A percentile compares a stretch with the other conserved stretches of the same genome.
These are phyloP conservation scores for Tremella fuciformis DNA, from an alignment of 768 basidiomycete genomes.

Conservation along the genomic window DNA sequence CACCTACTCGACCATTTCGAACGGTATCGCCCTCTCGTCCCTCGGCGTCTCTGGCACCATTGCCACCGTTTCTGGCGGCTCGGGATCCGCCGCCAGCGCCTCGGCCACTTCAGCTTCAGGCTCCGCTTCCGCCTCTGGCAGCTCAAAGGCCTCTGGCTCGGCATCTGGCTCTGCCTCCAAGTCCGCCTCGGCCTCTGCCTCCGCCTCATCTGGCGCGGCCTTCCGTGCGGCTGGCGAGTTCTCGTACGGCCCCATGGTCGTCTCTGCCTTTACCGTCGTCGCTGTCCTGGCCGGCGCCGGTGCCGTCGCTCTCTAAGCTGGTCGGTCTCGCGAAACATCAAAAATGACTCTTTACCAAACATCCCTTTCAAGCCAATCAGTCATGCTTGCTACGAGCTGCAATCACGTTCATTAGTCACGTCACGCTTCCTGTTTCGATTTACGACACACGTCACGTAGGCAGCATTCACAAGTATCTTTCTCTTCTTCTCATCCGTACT, in stretches of 20 bases:
- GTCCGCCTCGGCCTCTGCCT: slow-evolving; percentile 13
- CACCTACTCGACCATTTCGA: slow-evolving; percentile 49
- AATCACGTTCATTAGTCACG: no score
- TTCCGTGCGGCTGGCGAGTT: slow-evolving; percentile 21
- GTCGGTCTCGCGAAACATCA: no score
- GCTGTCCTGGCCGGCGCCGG: slow-evolving; percentile 38
- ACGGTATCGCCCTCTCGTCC: slow-evolving; percentile 42
- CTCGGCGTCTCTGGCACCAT: slow-evolving; percentile 52
- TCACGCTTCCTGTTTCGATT: no score
- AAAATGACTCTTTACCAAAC: no score
- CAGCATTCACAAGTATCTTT: no score
- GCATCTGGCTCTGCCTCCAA: slow-evolving; percentile 11
- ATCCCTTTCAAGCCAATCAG: no score
- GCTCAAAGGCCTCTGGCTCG: slow-evolving; percentile 6
- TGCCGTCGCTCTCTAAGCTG: slow-evolving; percentile 34
- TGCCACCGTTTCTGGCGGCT: slow-evolving; percentile 50
- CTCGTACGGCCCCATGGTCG: slow-evolving; percentile 28
- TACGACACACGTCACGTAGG: no score
- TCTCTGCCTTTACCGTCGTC: slow-evolving; percentile 24
- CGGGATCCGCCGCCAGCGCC: slow-evolving; percentile 12
- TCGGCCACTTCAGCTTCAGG: slow-evolving; percentile 13
- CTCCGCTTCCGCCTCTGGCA: slow-evolving; percentile 20
- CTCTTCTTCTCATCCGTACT: no score
- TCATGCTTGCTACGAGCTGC: no score
- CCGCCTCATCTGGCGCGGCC: slow-evolving; percentile 18